phyloP scores from a whole-genome alignment of 2,329 filamentous ascomycete genomes.

The Colletotrichum lupini region DNA sequence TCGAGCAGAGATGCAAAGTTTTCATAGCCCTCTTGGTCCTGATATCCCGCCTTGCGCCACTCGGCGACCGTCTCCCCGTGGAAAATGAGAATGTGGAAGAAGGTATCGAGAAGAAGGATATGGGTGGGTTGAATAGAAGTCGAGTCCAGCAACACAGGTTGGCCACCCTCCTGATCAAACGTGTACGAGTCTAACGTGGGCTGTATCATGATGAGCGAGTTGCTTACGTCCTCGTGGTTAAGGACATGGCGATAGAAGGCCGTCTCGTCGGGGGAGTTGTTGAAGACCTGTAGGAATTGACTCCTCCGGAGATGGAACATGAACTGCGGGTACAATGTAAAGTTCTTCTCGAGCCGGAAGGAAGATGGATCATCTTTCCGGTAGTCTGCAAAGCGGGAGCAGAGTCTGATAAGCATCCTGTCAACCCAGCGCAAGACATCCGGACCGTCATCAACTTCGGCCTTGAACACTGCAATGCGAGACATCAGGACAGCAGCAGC shows the following conservation, averaged over 20 bases:
- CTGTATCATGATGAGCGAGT: conserved; percentile 98
- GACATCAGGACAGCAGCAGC: conserved; percentile 98
- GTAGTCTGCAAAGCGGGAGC: conserved; percentile 97
- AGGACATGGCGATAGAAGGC: conserved; percentile 98
- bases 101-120: conserved; percentile 93
- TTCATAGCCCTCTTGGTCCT: conserved; percentile 97
- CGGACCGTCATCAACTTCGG: conserved; percentile 97
- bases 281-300: conserved; percentile 99
- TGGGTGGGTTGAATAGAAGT: conserved; percentile 96
- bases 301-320: conserved; percentile 99
- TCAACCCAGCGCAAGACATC: conserved; percentile 98
- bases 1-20: conserved; percentile 91
- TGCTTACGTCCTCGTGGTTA: conserved; percentile 96
- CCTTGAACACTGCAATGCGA: conserved; percentile 98
- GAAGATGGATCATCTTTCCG: conserved; percentile 97
- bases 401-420: conserved; percentile 96
- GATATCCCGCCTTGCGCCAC: conserved; percentile 98
- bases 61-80: conserved; percentile 98
- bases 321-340: conserved; percentile 98
- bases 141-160: conserved; percentile 95
- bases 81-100: conserved; percentile 99
- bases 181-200: conserved; percentile 97
- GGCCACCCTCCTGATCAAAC: conserved; percentile 92
- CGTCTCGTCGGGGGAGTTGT: conserved; percentile 98
- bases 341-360: conserved; percentile 98